These are phyloP conservation scores for Nephelium lappaceum DNA, from an alignment of 345 rosid genomes.

Conservation along the genomic window DNA sequence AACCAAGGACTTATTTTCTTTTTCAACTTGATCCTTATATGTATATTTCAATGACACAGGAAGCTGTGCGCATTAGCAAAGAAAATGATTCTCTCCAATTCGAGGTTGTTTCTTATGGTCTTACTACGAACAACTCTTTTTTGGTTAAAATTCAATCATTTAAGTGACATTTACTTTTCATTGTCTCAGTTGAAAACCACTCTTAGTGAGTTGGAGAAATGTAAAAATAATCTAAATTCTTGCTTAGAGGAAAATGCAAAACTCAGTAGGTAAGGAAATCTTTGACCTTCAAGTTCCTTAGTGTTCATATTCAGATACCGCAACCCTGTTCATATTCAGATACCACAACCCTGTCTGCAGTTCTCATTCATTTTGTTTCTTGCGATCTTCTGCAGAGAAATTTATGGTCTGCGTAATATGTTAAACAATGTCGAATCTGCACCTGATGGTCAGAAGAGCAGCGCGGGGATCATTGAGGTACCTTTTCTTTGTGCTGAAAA, in stretches of 20 bases:
- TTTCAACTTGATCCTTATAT: slow-evolving; percentile 11
- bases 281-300: slow-evolving; percentile 21
- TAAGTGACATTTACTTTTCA: slow-evolving; percentile 24
- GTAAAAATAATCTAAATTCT: slow-evolving; percentile 63
- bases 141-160: slow-evolving; percentile 15
- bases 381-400: slow-evolving; percentile 62
- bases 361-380: slow-evolving; percentile 20
- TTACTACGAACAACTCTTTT: slow-evolving; percentile 20
- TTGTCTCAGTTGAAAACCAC: slow-evolving; percentile 62
- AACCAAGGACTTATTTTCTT: slow-evolving; percentile 11
- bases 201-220: slow-evolving; percentile 62
- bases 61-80: slow-evolving; percentile 41
- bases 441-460: slow-evolving; percentile 32
- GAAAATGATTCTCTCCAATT: slow-evolving; percentile 54
- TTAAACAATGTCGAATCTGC: slow-evolving; percentile 45
- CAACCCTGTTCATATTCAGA: too few species aligned
- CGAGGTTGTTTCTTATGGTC: slow-evolving; percentile 56
- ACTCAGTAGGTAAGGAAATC: slow-evolving; percentile 62
- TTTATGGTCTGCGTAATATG: slow-evolving; percentile 51
- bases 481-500: not conserved
- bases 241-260: slow-evolving; percentile 83
- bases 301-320: slow-evolving; percentile 17
- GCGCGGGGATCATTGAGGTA: slow-evolving; percentile 41
- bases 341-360: not conserved
- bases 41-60: slow-evolving; percentile 42